These are phyloP conservation scores for Eucalyptus rudis DNA, from an alignment of 345 rosid species.

Conservation along the genomic window DNA sequence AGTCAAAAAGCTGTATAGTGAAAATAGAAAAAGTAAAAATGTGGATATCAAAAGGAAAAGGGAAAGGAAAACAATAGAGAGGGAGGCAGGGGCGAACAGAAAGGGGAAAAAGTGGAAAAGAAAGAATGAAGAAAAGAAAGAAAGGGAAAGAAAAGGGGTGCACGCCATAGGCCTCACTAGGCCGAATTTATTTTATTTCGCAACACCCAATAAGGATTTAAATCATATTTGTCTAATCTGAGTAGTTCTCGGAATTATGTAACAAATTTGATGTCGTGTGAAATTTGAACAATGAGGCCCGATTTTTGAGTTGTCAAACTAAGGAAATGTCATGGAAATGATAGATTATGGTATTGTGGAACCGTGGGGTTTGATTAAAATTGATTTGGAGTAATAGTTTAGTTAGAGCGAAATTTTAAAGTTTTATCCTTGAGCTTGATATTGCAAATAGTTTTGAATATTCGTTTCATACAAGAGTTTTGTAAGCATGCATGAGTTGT, in stretches of 20 bases:
- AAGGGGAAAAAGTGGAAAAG: background rate
- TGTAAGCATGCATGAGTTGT: background rate
- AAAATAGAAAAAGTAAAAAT: background rate
- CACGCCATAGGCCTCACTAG: background rate
- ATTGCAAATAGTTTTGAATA: background rate
- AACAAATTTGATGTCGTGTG: accelerated
- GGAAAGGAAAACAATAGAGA: background rate
- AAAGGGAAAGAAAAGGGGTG: background rate
- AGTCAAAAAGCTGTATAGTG: background rate
- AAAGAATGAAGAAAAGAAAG: background rate
- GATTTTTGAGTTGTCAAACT: background rate
- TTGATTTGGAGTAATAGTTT: too few relatives aligned
- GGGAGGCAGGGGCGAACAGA: background rate
- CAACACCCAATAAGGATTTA: background rate
- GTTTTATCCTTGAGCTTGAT: accelerated
- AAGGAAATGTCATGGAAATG: background rate
- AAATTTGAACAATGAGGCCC: accelerated
- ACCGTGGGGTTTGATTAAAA: background rate
- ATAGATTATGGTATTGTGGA: background rate
- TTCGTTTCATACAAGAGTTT: background rate
- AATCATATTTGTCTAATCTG: too few relatives aligned
- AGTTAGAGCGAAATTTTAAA: too few relatives aligned
- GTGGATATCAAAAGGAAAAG: background rate
- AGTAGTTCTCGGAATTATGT: background rate
- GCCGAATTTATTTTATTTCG: too few relatives aligned